A percentile compares a stretch with the other conserved stretches of the same genome.
Conservation (phyloP, 805 yeast species). For the Myxozyma monticola region DNA sequence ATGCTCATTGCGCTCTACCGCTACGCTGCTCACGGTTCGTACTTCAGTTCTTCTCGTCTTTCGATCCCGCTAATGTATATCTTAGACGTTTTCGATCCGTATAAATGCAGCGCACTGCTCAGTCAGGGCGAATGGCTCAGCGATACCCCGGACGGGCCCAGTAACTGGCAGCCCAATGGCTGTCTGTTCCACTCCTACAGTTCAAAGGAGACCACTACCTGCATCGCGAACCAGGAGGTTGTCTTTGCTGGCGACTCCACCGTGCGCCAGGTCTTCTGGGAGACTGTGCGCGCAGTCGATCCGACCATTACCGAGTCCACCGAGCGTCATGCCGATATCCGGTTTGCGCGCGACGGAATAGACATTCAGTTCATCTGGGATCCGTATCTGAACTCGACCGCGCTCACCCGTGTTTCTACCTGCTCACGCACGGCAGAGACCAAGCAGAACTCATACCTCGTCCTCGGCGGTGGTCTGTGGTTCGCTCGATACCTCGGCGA, state of each 20-base stretch:
- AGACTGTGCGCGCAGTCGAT: conserved; percentile 28
- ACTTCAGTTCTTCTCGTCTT: neutral
- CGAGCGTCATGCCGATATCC: conserved; percentile 26
- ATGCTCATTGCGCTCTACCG: conserved; percentile 24
- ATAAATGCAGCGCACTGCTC: conserved; percentile 26
- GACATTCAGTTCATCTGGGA: conserved; percentile 31
- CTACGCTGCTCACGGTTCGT: conserved; percentile 21
- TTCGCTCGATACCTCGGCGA: conserved; percentile 29
- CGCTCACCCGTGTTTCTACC: conserved; percentile 6
- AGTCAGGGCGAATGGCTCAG: conserved; percentile 21
- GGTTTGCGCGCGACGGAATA: conserved; percentile 20
- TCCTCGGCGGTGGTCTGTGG: conserved; percentile 29
- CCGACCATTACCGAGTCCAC: conserved; percentile 27
- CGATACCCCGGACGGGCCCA: conserved; percentile 9
- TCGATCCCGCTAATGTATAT: neutral
- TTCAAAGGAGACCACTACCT: conserved; percentile 20
- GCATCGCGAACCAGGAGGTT: conserved; percentile 26
- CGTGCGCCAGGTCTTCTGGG: conserved; percentile 33
- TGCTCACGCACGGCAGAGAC: conserved; percentile 9
- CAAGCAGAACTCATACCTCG: conserved; percentile 15
- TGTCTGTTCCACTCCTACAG: conserved; percentile 30
- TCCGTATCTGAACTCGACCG: conserved; percentile 28
- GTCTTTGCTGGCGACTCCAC: conserved; percentile 34
- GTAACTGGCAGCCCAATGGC: conserved; percentile 33
- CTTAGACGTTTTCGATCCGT: conserved; percentile 24